A percentile compares a stretch with the other conserved stretches of the same genome.
Evolutionary conservation across 169 alveolate species (phyloP).

Genomic region (Blepharisma undulans): DNA sequence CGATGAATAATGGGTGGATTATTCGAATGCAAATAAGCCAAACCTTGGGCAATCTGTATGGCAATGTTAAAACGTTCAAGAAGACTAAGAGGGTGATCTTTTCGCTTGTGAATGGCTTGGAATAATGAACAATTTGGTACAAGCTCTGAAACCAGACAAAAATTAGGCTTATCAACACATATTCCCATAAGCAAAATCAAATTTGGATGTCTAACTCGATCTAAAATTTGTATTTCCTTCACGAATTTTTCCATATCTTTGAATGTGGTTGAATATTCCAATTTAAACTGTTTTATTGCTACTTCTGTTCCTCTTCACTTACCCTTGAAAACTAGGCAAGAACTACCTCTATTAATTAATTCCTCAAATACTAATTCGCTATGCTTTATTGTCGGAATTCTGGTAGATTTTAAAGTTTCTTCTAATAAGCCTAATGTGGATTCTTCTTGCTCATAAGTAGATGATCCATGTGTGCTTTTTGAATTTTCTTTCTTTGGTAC

Average conservation of each 20-base stretch:
- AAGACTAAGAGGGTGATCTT: background rate
- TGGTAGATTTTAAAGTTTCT: background rate
- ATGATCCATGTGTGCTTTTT: background rate
- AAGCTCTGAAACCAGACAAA: slow-evolving; percentile 17
- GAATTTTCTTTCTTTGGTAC: background rate
- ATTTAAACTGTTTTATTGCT: slow-evolving; percentile 26
- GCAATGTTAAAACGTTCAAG: slow-evolving; percentile 58
- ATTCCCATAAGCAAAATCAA: slow-evolving; percentile 35
- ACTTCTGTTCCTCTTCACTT: slow-evolving; percentile 38
- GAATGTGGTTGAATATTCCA: background rate
- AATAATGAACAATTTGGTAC: background rate
- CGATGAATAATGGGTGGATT: slow-evolving; percentile 80
- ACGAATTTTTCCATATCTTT: slow-evolving; percentile 30
- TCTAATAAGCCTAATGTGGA: background rate
- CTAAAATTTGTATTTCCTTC: slow-evolving; percentile 14
- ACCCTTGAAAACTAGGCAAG: slow-evolving; percentile 36
- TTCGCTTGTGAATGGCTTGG: slow-evolving; percentile 14
- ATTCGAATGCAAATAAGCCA: slow-evolving; percentile 69
- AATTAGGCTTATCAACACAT: background rate
- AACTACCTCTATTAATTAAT: slow-evolving; percentile 14
- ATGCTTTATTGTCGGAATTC: background rate
- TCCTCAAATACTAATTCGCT: slow-evolving; percentile 17
- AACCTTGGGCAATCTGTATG: slow-evolving; percentile 75
- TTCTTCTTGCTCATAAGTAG: slow-evolving; percentile 1
- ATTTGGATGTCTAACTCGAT: slow-evolving; percentile 16